Evolutionary conservation across 768 basidiomycete species (phyloP), one percentile per base, ranked within the genome.

Genomic region (Calocera viscosa): DNA sequence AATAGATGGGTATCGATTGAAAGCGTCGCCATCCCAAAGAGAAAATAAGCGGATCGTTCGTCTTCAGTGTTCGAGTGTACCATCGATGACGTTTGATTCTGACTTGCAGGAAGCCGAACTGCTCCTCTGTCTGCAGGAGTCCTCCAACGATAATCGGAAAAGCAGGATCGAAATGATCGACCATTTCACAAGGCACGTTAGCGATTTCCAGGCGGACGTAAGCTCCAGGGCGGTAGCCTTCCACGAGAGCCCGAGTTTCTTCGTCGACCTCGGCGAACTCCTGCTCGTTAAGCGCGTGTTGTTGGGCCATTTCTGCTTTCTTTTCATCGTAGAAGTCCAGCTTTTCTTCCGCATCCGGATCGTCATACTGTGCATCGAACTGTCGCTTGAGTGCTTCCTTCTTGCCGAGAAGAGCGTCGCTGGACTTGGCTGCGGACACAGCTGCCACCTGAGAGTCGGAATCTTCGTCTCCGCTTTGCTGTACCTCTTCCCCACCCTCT

Each of bases 1-100:
- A 93, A 77, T 97, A 99, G 70, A 97, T 88, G 1, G 96, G 96
- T 3, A 95, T 80, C 0, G 85, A 89, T 76, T 99, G 96, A 81
- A 98, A 99, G 38, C 96, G 83, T 63, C 96, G 80, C 96, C 96
- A 99, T 19, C 96, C 96, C n/a, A 98, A 79, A 0, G 94, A 96
- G 77, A 98, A 84, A 70, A 98, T 90, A 67, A 99, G 83, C 0
- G 96, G 96, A 76, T 98, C 91, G 76, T 98, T 97, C 53, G 88
- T 96, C 81, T 99, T 99, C 70, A 98, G 83, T 1, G 91, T 94
- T 72, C 84, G 84, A 8, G 83, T 80, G 77, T 86, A 91, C 95
- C 95, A 98, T 65, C 96, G 83, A 76, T 99, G 96, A 66, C 94
- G 83, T 78, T 99, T 99, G 76, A 98, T 86, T 66, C 96, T 85